Conservation (phyloP, 2,329 filamentous ascomycete genomes). For the Aspergillus alliaceus region DNA sequence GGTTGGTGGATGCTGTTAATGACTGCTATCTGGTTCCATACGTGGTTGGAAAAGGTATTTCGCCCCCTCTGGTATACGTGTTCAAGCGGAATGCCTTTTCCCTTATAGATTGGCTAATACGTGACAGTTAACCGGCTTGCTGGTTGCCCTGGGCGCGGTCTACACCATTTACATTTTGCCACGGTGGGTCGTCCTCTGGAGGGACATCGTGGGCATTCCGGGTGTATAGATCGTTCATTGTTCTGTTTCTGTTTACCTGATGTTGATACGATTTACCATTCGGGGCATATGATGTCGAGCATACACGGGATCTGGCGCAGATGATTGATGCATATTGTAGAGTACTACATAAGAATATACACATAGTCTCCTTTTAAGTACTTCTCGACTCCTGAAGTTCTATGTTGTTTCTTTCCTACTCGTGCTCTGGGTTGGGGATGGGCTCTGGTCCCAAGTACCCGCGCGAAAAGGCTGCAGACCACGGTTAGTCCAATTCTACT, state of each 20-base stretch:
- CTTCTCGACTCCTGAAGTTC: background rate
- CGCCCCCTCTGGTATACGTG: constrained; percentile 13
- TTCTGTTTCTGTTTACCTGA: constrained; percentile 2
- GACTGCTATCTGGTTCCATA: constrained; percentile 98
- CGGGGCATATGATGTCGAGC: background rate
- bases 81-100: constrained; percentile 7
- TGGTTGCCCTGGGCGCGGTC: constrained; percentile 49
- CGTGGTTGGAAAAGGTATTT: constrained; percentile 90
- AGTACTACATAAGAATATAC: background rate
- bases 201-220: constrained; percentile 47
- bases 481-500: background rate
- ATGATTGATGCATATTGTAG: background rate
- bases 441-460: constrained; percentile 39
- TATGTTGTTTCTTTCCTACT: background rate
- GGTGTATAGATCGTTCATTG: constrained; percentile 28
- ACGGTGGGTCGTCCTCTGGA: constrained; percentile 44
- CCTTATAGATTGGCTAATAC: constrained; percentile 8
- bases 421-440: background rate
- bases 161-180: constrained; percentile 55
- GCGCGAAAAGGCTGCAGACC: constrained; percentile 31
- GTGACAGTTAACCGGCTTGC: constrained; percentile 49
- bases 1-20: constrained; percentile 97
- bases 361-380: background rate
- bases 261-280: constrained; percentile 1
- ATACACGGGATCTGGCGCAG: background rate